Conservation (phyloP, 768 basidiomycete species). For the Aureoboletus auriporus region DNA sequence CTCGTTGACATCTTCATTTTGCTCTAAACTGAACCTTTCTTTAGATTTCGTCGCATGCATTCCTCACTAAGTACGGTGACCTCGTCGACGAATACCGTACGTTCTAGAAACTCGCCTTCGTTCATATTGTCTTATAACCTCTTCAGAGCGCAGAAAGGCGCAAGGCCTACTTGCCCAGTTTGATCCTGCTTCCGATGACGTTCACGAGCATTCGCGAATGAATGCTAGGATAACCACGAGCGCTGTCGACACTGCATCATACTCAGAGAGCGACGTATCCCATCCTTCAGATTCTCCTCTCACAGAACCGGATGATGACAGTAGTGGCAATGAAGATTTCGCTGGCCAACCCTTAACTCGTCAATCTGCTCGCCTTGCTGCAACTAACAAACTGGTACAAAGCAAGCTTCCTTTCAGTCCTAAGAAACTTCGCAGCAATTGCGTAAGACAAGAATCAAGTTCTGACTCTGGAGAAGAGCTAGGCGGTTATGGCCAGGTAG, state of each 20-base stretch:
- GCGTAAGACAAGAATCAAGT: conserved; percentile 15
- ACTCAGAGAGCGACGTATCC: conserved; percentile 10
- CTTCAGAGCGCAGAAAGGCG: conserved; percentile 43
- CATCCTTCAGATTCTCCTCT: conserved; percentile 14
- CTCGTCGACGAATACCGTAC: conserved; percentile 57
- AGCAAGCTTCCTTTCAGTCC: conserved; percentile 63
- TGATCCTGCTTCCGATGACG: conserved; percentile 50
- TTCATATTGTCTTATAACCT: conserved; percentile 6
- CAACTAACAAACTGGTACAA: conserved; percentile 10
- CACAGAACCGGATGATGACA: conserved; percentile 28
- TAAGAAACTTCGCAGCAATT: conserved; percentile 47
- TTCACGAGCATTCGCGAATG: conserved; percentile 60
- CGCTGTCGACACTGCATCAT: conserved; percentile 1
- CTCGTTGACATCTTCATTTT: background rate
- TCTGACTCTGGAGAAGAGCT: conserved; percentile 39
- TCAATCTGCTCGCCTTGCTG: conserved; percentile 16
- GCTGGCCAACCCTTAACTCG: conserved; percentile 2
- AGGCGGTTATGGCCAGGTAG: conserved; percentile 35
- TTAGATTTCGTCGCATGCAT: conserved; percentile 41
- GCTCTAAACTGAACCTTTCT: conserved; percentile 1
- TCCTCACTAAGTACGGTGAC: conserved; percentile 37
- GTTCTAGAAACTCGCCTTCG: conserved; percentile 17
- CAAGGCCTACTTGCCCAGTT: conserved; percentile 46
- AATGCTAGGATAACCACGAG: conserved; percentile 34
- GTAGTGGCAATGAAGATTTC: conserved; percentile 13